Evolutionary conservation across 257 asterid species (phyloP).

Genomic region (Nemophila menziesii): DNA sequence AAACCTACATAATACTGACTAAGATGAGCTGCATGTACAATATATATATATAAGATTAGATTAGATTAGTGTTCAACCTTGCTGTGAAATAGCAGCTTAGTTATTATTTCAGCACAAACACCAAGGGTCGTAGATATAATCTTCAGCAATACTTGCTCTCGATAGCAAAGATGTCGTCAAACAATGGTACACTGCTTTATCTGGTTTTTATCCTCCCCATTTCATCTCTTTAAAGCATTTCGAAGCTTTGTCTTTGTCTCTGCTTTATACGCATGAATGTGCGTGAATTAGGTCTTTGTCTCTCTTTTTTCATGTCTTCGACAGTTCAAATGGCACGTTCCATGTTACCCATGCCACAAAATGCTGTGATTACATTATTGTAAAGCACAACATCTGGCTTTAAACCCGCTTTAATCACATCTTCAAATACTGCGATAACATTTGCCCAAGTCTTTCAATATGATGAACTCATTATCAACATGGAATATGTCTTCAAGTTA

Average conservation of each 20-base stretch:
- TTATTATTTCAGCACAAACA: slow-evolving; percentile 72
- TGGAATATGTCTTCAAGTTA: slow-evolving; percentile 92
- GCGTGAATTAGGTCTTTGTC: slow-evolving; percentile 65
- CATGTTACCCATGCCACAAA: slow-evolving; percentile 90
- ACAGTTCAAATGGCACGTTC: slow-evolving; percentile 83
- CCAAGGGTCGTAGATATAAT: slow-evolving; percentile 42
- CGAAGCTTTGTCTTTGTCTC: slow-evolving; percentile 90
- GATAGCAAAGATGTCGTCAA: slow-evolving; percentile 80
- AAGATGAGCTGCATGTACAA: no score
- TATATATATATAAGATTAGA: no score
- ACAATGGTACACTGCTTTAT: slow-evolving; percentile 94
- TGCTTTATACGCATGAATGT: slow-evolving; percentile 91
- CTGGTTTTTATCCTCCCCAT: slow-evolving; percentile 54
- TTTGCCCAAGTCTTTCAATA: slow-evolving; percentile 91
- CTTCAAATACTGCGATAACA: slow-evolving; percentile 88
- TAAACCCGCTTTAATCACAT: slow-evolving; percentile 61
- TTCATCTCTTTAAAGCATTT: slow-evolving; percentile 89
- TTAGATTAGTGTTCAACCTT: no score
- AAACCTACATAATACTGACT: no score
- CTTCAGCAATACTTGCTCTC: slow-evolving; percentile 81
- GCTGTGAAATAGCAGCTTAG: no score
- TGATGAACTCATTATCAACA: slow-evolving; percentile 90
- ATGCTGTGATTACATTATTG: slow-evolving; percentile 73
- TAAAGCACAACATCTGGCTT: slow-evolving; percentile 89
- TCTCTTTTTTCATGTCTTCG: slow-evolving; percentile 78